A percentile compares a stretch with the other conserved stretches of the same genome.
phyloP scores from a whole-genome alignment of 2,329 filamentous ascomycete species.

The Verticillium nonalfalfae region DNA sequence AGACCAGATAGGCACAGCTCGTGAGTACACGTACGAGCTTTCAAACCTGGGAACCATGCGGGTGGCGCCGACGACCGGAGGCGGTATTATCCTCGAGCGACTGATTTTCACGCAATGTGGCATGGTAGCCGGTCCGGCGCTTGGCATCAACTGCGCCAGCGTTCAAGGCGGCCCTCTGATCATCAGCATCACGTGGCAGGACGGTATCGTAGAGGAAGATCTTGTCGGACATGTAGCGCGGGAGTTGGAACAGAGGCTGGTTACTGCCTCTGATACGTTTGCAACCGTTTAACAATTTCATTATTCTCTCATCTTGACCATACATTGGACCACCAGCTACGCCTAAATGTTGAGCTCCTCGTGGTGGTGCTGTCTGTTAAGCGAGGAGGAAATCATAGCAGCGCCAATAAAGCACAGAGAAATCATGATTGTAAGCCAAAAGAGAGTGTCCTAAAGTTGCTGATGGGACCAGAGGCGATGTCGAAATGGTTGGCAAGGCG shows the following conservation, averaged over 20 bases:
- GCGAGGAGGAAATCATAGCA: too few relatives aligned
- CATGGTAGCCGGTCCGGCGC: not conserved
- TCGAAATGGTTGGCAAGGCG: too few relatives aligned
- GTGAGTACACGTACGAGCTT: not conserved
- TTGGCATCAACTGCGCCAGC: not conserved
- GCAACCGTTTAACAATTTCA: not conserved
- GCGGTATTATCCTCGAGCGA: not conserved
- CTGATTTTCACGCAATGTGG: not conserved
- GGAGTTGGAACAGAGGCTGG: not conserved
- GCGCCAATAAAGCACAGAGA: too few relatives aligned
- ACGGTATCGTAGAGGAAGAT: not conserved
- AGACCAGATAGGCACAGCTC: not conserved
- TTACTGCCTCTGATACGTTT: not conserved
- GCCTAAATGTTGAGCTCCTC: too few relatives aligned
- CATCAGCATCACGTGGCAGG: not conserved
- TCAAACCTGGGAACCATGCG: not conserved
- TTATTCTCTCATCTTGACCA: not conserved
- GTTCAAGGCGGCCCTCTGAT: not conserved
- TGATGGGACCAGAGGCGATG: too few relatives aligned
- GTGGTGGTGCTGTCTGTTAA: too few relatives aligned
- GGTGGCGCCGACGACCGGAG: not conserved
- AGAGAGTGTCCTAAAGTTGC: too few relatives aligned
- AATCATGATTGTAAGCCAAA: too few relatives aligned
- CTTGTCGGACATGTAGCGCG: not conserved
- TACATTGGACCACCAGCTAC: too few relatives aligned